Evolutionary conservation across 176 grass and related monocot genomes (phyloP).

Genomic region (Triticum dicoccoides): DNA sequence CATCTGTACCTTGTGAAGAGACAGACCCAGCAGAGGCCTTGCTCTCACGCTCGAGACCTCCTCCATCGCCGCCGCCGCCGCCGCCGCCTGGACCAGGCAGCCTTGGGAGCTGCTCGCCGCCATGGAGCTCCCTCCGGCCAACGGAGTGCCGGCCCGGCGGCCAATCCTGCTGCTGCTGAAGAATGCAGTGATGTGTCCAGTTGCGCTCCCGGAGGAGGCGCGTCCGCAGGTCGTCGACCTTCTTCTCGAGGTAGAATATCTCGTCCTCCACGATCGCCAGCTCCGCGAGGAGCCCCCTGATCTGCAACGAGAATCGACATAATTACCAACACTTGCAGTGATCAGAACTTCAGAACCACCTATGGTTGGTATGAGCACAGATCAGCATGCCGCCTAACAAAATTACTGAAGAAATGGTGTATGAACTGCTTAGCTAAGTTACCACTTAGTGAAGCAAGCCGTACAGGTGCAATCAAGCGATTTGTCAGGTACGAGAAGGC

Average conservation of each 20-base stretch:
- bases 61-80: neutral
- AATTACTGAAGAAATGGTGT: neutral
- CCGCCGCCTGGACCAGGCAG: slow-evolving; percentile 26
- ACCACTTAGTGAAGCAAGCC: too few species aligned
- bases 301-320: slow-evolving; percentile 20
- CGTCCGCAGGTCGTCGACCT: slow-evolving; percentile 60
- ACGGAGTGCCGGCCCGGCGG: slow-evolving; percentile 30
- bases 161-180: slow-evolving; percentile 35
- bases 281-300: slow-evolving; percentile 65
- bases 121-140: slow-evolving; percentile 38
- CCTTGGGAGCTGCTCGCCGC: slow-evolving; percentile 29
- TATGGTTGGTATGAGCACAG: neutral
- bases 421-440: neutral
- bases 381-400: neutral
- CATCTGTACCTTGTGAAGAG: slow-evolving; percentile 32
- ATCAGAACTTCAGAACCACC: neutral
- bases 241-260: slow-evolving; percentile 82
- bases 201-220: slow-evolving; percentile 53
- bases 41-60: slow-evolving; percentile 32
- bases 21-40: slow-evolving; percentile 47
- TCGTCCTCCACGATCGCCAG: slow-evolving; percentile 86
- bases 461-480: neutral
- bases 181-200: slow-evolving; percentile 52
- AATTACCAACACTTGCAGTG: neutral
- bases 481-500: neutral